These are phyloP conservation scores for Talaromyces rugulosus DNA, from an alignment of 2,329 filamentous ascomycete species.

Conservation along the genomic window DNA sequence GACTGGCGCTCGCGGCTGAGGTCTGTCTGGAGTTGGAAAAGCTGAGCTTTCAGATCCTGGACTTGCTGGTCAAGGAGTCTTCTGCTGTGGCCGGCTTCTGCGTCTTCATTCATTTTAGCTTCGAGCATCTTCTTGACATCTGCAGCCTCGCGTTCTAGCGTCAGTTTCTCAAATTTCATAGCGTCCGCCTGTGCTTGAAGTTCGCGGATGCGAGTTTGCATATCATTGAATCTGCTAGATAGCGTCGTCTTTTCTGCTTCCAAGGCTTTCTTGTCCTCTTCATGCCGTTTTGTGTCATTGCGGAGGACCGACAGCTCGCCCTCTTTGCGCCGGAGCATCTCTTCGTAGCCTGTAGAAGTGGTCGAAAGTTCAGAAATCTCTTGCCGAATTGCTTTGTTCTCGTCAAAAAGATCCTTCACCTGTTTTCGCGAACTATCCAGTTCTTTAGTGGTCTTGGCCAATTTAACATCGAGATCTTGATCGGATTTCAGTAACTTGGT, in stretches of 20 bases:
- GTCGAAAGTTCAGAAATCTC: slow-evolving; percentile 83
- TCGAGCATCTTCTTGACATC: slow-evolving; percentile 85
- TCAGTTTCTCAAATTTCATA: slow-evolving; percentile 76
- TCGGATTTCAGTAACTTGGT: slow-evolving; percentile 76
- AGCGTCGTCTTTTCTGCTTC: slow-evolving; percentile 74
- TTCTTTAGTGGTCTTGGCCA: slow-evolving; percentile 74
- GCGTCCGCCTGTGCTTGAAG: slow-evolving; percentile 84
- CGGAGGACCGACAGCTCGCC: slow-evolving; percentile 84
- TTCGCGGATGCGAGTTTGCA: slow-evolving; percentile 71
- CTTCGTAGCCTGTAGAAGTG: slow-evolving; percentile 92
- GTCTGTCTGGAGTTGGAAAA: slow-evolving; percentile 81
- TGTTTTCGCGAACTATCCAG: slow-evolving; percentile 68
- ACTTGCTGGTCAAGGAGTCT: slow-evolving; percentile 84
- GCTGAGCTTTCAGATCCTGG: slow-evolving; percentile 76
- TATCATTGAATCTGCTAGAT: slow-evolving; percentile 70
- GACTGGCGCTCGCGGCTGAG: slow-evolving; percentile 89
- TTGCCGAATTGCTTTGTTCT: slow-evolving; percentile 77
- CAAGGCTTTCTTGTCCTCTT: slow-evolving; percentile 72
- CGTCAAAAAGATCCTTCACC: slow-evolving; percentile 70
- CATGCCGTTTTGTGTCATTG: slow-evolving; percentile 75
- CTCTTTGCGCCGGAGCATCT: slow-evolving; percentile 87
- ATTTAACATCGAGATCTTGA: slow-evolving; percentile 82
- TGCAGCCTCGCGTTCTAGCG: slow-evolving; percentile 80
- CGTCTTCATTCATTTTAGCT: slow-evolving; percentile 84
- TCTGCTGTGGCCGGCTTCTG: slow-evolving; percentile 74